Evolutionary conservation across 441 rosid genomes (phyloP), one percentile per base, ranked within the genome.

Genomic region (Aleurites moluccanus): DNA sequence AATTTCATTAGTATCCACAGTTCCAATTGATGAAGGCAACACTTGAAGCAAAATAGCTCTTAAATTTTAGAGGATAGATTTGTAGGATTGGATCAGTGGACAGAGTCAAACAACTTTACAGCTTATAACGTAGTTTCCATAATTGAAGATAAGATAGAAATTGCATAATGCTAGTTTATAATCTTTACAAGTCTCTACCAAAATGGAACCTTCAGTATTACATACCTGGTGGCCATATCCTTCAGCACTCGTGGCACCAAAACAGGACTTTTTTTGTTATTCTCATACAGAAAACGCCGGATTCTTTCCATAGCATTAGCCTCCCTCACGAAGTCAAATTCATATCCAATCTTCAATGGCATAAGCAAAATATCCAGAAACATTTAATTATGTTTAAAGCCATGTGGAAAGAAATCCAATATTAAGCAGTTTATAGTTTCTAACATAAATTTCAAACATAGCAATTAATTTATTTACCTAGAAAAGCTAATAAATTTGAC

Each of bases 281-380:
- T 87, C 79, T 80, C 77, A 60, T 88, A 86, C 27, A 94, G 87
- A 84, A 92, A 94, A 70, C 7, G 82, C 15, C 90, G 85, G 67
- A 94, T 91, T 80, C 85, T 89, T 69, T 90, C 89, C 99, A 94
- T 94, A 38, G 98, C 97, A 77, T 83, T 75, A 38, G 94, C 98
- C 82, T 94, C 99, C 80, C 96, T 89, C 70, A 42, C 63, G 80
- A 94, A 94, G 84, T 94, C 99, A 88, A 94, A 94, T 77, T 94
- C 99, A 83, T 89, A 92, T 49, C 94, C 97, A 77, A 94, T 92
- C 99, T 94, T 78, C 86, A 81, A 81, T 44, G 63, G 67, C 66
- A 86, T 27, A 75, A 70, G 20, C 42, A 23, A 75, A 75, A 15
- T 60, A 75, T 59, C 27, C 10, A 66, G 69, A 66, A 67, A 55